Base-by-base conservation (phyloP, 208 protist genomes). In the Jaenimonas drosophilae region DNA sequence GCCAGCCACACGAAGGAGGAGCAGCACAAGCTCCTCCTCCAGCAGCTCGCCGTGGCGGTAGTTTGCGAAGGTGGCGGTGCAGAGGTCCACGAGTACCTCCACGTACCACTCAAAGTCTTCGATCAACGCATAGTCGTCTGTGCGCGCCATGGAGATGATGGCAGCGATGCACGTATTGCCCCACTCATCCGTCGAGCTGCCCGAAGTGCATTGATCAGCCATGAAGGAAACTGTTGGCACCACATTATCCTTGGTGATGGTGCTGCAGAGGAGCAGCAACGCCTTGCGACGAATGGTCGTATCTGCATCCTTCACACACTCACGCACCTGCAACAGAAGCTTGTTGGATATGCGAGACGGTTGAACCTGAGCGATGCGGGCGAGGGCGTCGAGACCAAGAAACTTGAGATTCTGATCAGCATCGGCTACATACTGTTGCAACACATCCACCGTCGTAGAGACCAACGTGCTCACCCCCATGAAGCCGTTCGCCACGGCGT, bases 351-450 rank as follows among this genome's bases (percentile, higher is more conserved):
- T n/a, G n/a, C n/a, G n/a, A n/a, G n/a, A n/a, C n/a, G n/a, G n/a
- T n/a, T n/a, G n/a, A n/a, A n/a, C n/a, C 12, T 30, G 5, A 46
- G 96, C 89, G 25, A 99, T 73, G 16, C 92, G 91, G 33, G 72
- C 70, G 28, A 99, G 63, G 11, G 84, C 96, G 21, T 97, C 61
- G 7, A 99, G 68, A 26, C 97, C 98, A 19, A 99, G 74, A 60
- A 97, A 99, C 62, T 98, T 98, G n/a, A 99, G 63, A 57, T 99
- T 99, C 34, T 97, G 95, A 64, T 99, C 98, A 3, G 46, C 36
- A 64, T 99, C 91, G 49, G 98, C 91, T n/a, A 99, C 76, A 42
- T 99, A 97, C 12, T 41, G 36, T 34, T 88, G 76, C 12, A 99
- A 61, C 65, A 98, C 97, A 12, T 94, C 75, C 24, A 94, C 78